These are phyloP conservation scores for Neoconidiobolus thromboides DNA, from an alignment of 371 early-diverging fungal species.

Conservation along the genomic window DNA sequence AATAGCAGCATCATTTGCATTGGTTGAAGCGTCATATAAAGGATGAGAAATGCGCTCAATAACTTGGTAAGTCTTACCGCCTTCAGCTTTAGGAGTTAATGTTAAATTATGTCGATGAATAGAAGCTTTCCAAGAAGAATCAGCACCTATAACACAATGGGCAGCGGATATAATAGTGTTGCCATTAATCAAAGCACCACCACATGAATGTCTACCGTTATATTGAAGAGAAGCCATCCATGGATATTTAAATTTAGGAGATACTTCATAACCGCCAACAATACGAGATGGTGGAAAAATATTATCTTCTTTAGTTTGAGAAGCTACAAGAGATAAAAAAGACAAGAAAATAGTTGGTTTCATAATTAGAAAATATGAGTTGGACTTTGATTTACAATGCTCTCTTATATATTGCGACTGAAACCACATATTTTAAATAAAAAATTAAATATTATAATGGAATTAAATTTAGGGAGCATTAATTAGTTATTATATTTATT, in stretches of 20 bases:
- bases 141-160: not conserved
- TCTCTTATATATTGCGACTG: too few relatives aligned
- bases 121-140: not conserved
- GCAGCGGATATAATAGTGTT: not conserved
- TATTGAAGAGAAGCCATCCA: not conserved
- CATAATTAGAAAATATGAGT: too few relatives aligned
- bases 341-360: too few relatives aligned
- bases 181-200: not conserved
- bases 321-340: too few relatives aligned
- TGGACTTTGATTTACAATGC: too few relatives aligned
- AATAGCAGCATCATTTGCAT: not conserved
- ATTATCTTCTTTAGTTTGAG: too few relatives aligned
- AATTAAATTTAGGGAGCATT: too few relatives aligned
- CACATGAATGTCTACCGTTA: not conserved
- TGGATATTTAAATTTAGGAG: not conserved
- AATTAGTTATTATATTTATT: too few relatives aligned
- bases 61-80: not conserved
- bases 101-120: conserved; percentile 3
- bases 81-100: not conserved
- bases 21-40: not conserved
- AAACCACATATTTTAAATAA: too few relatives aligned
- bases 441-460: too few relatives aligned
- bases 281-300: not conserved
- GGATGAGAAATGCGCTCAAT: not conserved
- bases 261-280: not conserved